Evolutionary conservation across 176 grass and related monocot species (phyloP), one percentile per base, ranked within the genome.

Genomic region (Phoenix roebelenii): DNA sequence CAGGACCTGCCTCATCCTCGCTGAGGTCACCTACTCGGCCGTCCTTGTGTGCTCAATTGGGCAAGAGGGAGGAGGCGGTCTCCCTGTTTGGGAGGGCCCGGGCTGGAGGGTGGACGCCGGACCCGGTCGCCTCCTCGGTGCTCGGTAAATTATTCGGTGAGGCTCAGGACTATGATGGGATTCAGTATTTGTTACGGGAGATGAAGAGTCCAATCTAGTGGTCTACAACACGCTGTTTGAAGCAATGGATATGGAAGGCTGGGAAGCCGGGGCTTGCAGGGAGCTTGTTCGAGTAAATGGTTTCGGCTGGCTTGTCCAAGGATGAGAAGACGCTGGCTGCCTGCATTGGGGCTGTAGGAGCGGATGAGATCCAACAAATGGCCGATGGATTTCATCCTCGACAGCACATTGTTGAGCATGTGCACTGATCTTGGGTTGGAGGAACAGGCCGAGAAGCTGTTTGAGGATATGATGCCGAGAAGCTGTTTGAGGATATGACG

Each of bases 341-440:
- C 20, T 20, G 91, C 91, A 14, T 72, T 96, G 72, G 74, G 77
- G 48, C 74, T 96, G 50, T 96, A 83, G 86, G 52, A 81, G 10
- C 63, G 72, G 30, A 90, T 96, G 83, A 83, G 71, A 30, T 57
- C 59, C 3, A 85, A 72, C 25, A 90, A 69, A 48, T 78, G 85
- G 65, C 91, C 91, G 0, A 74, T 80, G 25, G 91, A 96, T 15
- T 80, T 72, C 81, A 90, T 90, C 59, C 77, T 96, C 1, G 90
- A 89, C 77, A 96, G 90, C 66, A 96, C 91, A 5, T 71, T 96
- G 60, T 64, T 96, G 10, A 87, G 83, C 80, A 96, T 96, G 86
- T 96, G 91, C n/a, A 77, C 80, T 0, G 86, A 96, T 72, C 83
- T 96, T 0, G 91, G 81, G 1, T 65, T 86, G 1, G 77, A 87